These are phyloP conservation scores for Candida taoyuanica DNA, from an alignment of 805 yeast species.

Conservation along the genomic window DNA sequence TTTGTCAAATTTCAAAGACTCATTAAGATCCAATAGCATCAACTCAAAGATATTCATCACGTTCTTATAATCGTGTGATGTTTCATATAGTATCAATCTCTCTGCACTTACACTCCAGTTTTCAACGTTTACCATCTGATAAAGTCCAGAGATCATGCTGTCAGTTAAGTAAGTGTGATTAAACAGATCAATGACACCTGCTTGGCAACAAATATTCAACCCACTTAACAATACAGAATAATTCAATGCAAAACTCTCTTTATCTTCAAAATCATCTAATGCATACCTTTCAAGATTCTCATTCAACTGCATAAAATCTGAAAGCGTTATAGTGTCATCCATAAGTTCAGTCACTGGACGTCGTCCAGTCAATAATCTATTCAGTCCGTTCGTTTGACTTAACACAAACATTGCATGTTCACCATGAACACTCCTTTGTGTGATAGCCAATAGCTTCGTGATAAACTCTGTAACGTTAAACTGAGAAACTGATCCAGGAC, in stretches of 20 bases:
- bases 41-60: constrained; percentile 22
- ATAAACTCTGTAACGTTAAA: constrained; percentile 9
- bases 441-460: constrained; percentile 9
- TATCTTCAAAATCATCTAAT: neutral
- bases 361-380: constrained; percentile 1
- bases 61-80: constrained; percentile 16
- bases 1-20: constrained; percentile 11
- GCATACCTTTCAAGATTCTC: constrained; percentile 6
- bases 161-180: constrained; percentile 8
- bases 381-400: constrained; percentile 10
- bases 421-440: neutral
- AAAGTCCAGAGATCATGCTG: constrained; percentile 1
- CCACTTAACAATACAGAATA: constrained; percentile 6
- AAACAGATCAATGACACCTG: constrained; percentile 3
- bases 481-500: constrained; percentile 1
- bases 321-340: constrained; percentile 6
- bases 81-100: constrained; percentile 6
- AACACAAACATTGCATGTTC: constrained; percentile 9
- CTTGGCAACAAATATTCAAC: constrained; percentile 5
- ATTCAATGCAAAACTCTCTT: constrained; percentile 5
- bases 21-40: constrained; percentile 18
- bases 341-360: neutral
- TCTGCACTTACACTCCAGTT: constrained; percentile 7
- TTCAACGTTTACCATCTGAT: constrained; percentile 3
- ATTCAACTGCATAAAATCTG: constrained; percentile 9